Evolutionary conservation across 2,329 filamentous ascomycete genomes (phyloP).

Genomic region (Diaporthe batatas): DNA sequence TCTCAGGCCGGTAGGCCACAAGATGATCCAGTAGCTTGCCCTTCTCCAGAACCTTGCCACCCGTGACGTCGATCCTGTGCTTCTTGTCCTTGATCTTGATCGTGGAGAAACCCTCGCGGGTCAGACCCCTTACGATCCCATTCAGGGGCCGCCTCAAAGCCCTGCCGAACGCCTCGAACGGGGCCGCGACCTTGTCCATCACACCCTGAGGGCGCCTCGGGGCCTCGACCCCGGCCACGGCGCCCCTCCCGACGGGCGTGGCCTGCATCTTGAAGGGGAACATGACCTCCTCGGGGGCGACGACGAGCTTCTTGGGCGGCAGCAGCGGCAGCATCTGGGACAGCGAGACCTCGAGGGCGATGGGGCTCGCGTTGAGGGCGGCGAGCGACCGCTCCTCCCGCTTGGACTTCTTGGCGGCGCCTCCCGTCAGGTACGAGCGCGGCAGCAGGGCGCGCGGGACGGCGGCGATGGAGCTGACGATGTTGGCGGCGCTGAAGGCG

Average conservation of each 20-base stretch:
- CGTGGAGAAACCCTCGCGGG: slow-evolving; percentile 68
- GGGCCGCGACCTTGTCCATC: slow-evolving; percentile 60
- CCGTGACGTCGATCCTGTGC: slow-evolving; percentile 71
- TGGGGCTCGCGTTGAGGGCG: slow-evolving; percentile 44
- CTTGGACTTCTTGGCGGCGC: slow-evolving; percentile 13
- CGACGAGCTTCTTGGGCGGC: slow-evolving; percentile 57
- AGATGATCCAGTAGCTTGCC: slow-evolving; percentile 71
- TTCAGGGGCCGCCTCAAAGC: slow-evolving; percentile 58
- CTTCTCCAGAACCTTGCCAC: slow-evolving; percentile 70
- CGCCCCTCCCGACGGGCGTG: slow-evolving; percentile 48
- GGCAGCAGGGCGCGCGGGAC: slow-evolving; percentile 55
- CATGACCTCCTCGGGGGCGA: slow-evolving; percentile 53
- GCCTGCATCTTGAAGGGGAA: slow-evolving; percentile 49
- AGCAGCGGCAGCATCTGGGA: slow-evolving; percentile 65
- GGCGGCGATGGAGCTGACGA: slow-evolving; percentile 71
- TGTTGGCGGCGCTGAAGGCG: slow-evolving; percentile 66
- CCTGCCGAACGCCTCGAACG: slow-evolving; percentile 65
- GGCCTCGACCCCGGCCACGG: not conserved
- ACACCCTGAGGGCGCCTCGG: not conserved
- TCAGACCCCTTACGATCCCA: slow-evolving; percentile 64
- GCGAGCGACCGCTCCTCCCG: slow-evolving; percentile 27
- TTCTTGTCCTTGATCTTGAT: slow-evolving; percentile 61
- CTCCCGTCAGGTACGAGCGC: slow-evolving; percentile 24
- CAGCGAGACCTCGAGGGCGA: slow-evolving; percentile 67
- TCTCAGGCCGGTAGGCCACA: slow-evolving; percentile 49